Evolutionary conservation across 1,284 basidiomycete species (phyloP), one percentile per base, ranked within the genome.

Genomic region (Microbotryum lychnidis-dioicae): DNA sequence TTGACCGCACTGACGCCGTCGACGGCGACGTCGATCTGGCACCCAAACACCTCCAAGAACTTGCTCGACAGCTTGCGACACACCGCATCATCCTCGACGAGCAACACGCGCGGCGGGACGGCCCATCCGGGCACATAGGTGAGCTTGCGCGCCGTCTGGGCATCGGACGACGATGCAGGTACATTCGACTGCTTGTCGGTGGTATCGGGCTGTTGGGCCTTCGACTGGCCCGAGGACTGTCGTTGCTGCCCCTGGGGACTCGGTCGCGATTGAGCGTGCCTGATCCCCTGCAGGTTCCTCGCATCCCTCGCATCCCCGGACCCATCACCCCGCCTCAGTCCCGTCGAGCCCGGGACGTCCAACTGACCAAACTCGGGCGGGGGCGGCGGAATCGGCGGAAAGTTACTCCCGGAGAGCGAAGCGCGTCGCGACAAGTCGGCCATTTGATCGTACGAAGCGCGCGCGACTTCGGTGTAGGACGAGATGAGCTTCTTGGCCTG

Each of bases 81-180:
- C 27, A 97, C 90, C 18, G 87, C 87, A 73, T 97, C 93, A 75
- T 97, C 93, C 74, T 97, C 93, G 20, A 97, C 93, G 5, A 97
- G 81, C 57, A 97, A 77, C 57, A 97, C 92, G 2, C 73, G 69
- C 5, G 76, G 76, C 16, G 75, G 75, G 3, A 75, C 72, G 0
- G 75, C 70, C 73, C 72, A 73, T 4, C 68, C 87, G 0, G 91
- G 91, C 0, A 91, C 87, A 70, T 89, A 88, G 51, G 87, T 87
- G 72, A 66, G 20, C 75, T 62, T 6, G 73, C 66, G 23, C 71
- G 72, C 21, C 62, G 58, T 16, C 57, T 65, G 54, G 14, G 68
- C 59, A 20, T 62, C 47, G 12, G 49, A 25, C 9, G 59, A 25
- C 2, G 45, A 10, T 45, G 48, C 50, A 44, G 31, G 31, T 31